Conservation (phyloP, 2,329 filamentous ascomycete species). For the Penicillium palitans region DNA sequence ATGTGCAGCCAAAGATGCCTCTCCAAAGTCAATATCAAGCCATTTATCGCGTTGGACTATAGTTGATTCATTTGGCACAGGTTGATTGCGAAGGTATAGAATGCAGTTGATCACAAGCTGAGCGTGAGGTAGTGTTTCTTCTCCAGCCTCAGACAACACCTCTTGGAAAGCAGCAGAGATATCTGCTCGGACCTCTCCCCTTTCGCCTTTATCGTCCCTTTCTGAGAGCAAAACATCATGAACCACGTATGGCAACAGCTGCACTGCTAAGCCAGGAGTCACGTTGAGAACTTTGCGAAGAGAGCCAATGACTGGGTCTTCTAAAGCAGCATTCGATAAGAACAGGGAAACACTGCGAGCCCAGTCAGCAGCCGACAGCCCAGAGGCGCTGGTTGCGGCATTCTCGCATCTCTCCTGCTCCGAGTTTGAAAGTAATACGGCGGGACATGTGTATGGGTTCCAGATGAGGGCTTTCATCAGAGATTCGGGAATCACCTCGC, state of each 20-base stretch:
- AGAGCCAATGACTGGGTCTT: slow-evolving; percentile 68
- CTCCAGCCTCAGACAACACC: slow-evolving; percentile 57
- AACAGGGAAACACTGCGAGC: slow-evolving; percentile 42
- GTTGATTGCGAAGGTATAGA: slow-evolving; percentile 83
- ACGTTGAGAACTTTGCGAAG: slow-evolving; percentile 65
- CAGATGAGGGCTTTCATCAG: slow-evolving; percentile 46
- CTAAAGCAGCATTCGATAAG: slow-evolving; percentile 59
- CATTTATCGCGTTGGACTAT: slow-evolving; percentile 77
- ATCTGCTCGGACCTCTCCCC: slow-evolving; percentile 58
- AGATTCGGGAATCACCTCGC: slow-evolving; percentile 36
- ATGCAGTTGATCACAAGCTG: slow-evolving; percentile 75
- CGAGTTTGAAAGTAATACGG: slow-evolving; percentile 23
- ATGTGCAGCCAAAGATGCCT: slow-evolving; percentile 70
- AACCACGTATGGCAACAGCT: slow-evolving; percentile 77
- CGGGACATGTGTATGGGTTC: slow-evolving; percentile 44
- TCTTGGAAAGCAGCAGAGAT: slow-evolving; percentile 66
- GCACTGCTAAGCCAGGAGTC: slow-evolving; percentile 69
- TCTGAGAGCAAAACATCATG: slow-evolving; percentile 77
- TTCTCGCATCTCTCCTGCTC: slow-evolving; percentile 21
- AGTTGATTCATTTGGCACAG: slow-evolving; percentile 71
- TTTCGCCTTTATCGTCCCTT: slow-evolving; percentile 60
- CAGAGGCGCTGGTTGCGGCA: slow-evolving; percentile 21
- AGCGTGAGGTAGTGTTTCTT: slow-evolving; percentile 59
- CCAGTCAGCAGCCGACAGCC: slow-evolving; percentile 33
- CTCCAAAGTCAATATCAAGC: slow-evolving; percentile 77